phyloP scores from a whole-genome alignment of 192 early-diverging fungal genomes.

The Mortierella antarctica region DNA sequence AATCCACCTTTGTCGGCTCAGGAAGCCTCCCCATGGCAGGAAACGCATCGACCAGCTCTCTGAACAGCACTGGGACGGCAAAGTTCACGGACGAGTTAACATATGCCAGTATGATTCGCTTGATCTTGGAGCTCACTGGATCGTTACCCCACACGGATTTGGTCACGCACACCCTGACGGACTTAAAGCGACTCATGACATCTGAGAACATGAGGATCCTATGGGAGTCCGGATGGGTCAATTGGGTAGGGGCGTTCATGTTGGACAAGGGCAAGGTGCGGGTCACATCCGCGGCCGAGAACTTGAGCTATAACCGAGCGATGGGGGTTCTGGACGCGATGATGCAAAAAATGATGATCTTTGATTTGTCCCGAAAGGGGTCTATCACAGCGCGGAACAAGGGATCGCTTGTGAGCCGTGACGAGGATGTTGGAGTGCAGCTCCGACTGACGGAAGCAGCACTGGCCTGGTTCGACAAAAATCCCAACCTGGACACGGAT shows the following conservation, averaged over 20 bases:
- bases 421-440: slow-evolving; percentile 45
- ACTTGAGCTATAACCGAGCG: slow-evolving; percentile 42
- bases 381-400: slow-evolving; percentile 43
- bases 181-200: slow-evolving; percentile 55
- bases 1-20: slow-evolving; percentile 21
- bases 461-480: slow-evolving; percentile 54
- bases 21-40: neutral
- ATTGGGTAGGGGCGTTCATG: slow-evolving; percentile 50
- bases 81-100: slow-evolving; percentile 55
- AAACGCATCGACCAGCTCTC: neutral
- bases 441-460: slow-evolving; percentile 52
- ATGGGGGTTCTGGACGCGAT: slow-evolving; percentile 52
- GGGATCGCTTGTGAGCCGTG: slow-evolving; percentile 31
- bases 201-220: slow-evolving; percentile 53
- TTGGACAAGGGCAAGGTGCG: slow-evolving; percentile 35
- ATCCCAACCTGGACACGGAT: slow-evolving; percentile 53
- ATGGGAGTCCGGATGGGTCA: slow-evolving; percentile 55
- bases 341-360: slow-evolving; percentile 60
- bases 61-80: slow-evolving; percentile 17
- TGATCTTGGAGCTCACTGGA: slow-evolving; percentile 50
- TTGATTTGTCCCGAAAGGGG: slow-evolving; percentile 51
- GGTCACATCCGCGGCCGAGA: slow-evolving; percentile 45
- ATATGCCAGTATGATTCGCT: slow-evolving; percentile 46
- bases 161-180: slow-evolving; percentile 51
- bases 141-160: slow-evolving; percentile 45